phyloP scores from a whole-genome alignment of 148 eudicot species.

The Vaccinium myrtillus region DNA sequence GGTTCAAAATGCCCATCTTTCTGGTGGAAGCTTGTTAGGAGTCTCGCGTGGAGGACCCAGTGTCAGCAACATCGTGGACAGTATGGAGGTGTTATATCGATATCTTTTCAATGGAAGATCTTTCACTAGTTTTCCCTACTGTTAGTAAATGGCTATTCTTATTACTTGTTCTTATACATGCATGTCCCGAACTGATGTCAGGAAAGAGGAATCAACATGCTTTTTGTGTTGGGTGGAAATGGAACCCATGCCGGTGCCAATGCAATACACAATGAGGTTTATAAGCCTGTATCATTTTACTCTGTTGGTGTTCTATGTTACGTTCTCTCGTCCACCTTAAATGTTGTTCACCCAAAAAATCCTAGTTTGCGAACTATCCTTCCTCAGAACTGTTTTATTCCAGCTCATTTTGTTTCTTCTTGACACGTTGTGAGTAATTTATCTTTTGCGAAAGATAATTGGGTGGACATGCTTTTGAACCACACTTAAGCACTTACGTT shows the following conservation, averaged over 20 bases:
- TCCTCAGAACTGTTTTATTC: background rate
- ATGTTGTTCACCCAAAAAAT: background rate
- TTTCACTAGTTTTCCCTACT: background rate
- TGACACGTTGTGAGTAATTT: background rate
- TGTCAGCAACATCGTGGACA: slow-evolving; percentile 78
- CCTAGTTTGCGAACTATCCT: background rate
- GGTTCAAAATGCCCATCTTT: slow-evolving; percentile 91
- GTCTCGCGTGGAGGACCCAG: slow-evolving; percentile 96
- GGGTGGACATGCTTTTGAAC: background rate
- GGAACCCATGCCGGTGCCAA: slow-evolving; percentile 99
- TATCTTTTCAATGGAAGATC: background rate
- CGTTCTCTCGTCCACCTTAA: background rate
- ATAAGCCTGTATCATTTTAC: slow-evolving; percentile 1
- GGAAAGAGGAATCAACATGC: slow-evolving; percentile 97
- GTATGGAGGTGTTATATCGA: slow-evolving; percentile 67
- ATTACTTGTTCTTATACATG: background rate
- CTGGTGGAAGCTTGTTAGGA: slow-evolving; percentile 97
- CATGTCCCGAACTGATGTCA: slow-evolving; percentile 27
- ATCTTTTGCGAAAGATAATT: background rate
- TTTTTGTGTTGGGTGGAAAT: slow-evolving; percentile 95
- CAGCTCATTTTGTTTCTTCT: background rate
- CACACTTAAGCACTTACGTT: background rate
- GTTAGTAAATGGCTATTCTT: background rate
- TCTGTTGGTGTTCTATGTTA: background rate
- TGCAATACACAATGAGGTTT: slow-evolving; percentile 92